Evolutionary conservation across 495 filamentous ascomycete species (phyloP), one percentile per base, ranked within the genome.

Genomic region (Hyaloscypha variabilis): DNA sequence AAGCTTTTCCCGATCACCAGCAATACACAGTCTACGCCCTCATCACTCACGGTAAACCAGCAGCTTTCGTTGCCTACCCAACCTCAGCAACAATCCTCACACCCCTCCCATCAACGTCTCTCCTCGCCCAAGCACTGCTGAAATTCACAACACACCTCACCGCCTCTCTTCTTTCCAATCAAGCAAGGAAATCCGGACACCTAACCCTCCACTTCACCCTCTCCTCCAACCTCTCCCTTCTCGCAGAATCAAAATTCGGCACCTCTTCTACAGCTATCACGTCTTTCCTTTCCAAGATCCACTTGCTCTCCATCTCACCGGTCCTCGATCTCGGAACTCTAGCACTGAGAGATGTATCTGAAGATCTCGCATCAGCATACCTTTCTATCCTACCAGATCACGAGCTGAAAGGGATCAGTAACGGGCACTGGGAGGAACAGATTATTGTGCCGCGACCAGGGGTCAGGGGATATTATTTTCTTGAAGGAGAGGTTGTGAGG

Each of bases 1-100:
- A 92, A 68, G 6, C 31, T 13, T 34, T 34, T 13, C 31, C 31
- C 31, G 13, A 34, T 34, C 31, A 34, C 30, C 10, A 34, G 10
- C 30, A 91, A 73, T 92, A 89, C 73, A 87, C 85, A 67, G 89
- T 90, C 0, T 90, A 93, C 64, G 64, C 88, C 1, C 77, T 94
- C 13, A 74, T 93, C 3, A 75, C 91, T 1, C 71, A 76, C 2
- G 88, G 88, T 0, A 67, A 81, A 36, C 77, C 93, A 50, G 83
- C 82, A 50, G 83, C 84, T 2, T 90, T 93, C 67, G 82, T 87
- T 2, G 81, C 88, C 14, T 90, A 88, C 63, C 82, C 85, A 34
- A 34, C 30, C 11, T 82, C 80, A 19, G 69, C 80, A 0, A 81
- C 85, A 10, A 64, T 88, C 21, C 74, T 87, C 4, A 87, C 79